Conservation (phyloP, 495 filamentous ascomycete genomes). For the Podospora conica region DNA sequence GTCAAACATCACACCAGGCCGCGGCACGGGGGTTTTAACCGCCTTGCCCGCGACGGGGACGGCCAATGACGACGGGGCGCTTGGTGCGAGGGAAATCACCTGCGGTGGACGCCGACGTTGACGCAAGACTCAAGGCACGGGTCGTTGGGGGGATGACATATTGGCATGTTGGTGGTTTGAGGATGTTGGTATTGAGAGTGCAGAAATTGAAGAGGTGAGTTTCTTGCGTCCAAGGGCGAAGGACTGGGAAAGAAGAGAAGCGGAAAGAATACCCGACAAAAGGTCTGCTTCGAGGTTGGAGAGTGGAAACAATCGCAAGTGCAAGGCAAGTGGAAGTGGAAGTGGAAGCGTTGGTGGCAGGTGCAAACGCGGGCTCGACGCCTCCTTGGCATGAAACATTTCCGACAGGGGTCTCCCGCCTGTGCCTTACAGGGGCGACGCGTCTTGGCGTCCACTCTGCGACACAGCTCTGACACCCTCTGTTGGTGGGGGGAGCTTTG, state of each 20-base stretch:
- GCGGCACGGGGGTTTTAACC: not conserved
- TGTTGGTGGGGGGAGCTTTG: not conserved
- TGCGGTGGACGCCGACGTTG: not conserved
- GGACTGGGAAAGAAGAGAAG: not conserved
- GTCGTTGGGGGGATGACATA: not conserved
- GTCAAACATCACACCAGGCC: not conserved
- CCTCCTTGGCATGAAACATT: not conserved
- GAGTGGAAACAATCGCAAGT: too few species aligned
- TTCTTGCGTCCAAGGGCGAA: not conserved
- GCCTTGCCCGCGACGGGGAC: not conserved
- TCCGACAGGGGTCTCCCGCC: not conserved
- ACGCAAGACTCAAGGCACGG: not conserved
- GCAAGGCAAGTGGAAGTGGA: too few species aligned
- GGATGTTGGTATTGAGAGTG: not conserved
- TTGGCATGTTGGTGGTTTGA: too few species aligned
- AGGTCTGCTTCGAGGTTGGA: not conserved
- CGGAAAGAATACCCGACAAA: not conserved
- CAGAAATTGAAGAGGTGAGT: not conserved
- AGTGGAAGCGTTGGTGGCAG: not conserved
- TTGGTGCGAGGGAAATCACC: not conserved
- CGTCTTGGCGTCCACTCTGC: constrained; percentile 3
- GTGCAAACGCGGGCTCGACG: too few species aligned
- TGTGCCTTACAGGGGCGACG: not conserved
- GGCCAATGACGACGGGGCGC: not conserved
- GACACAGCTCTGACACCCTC: constrained; percentile 8